A percentile compares a stretch with the other conserved stretches of the same genome.
These are phyloP conservation scores for Trapa bicornis DNA, from an alignment of 345 rosid species.

Conservation along the genomic window DNA sequence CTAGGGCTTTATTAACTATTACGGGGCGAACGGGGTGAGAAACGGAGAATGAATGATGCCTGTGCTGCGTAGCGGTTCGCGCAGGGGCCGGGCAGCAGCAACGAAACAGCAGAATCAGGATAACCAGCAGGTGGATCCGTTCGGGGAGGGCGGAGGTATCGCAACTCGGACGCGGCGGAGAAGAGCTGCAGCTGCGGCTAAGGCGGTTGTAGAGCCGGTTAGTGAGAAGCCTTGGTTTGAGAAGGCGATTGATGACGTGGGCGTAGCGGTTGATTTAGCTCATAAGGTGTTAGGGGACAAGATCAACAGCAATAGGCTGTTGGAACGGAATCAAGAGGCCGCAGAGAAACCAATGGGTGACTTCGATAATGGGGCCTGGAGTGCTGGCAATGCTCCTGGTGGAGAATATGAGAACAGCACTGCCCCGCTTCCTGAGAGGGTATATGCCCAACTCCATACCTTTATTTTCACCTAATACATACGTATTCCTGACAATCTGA, in stretches of 20 bases:
- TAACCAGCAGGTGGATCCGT: neutral
- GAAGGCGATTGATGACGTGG: slow-evolving; percentile 1
- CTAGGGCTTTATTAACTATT: neutral
- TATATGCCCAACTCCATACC: neutral
- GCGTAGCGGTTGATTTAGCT: slow-evolving; percentile 23
- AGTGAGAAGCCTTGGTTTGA: neutral
- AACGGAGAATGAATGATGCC: slow-evolving; percentile 32
- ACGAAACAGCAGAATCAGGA: neutral
- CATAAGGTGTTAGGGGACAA: neutral
- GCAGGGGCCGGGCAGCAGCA: slow-evolving; percentile 17
- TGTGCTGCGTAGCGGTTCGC: slow-evolving; percentile 24
- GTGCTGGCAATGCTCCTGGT: slow-evolving; percentile 13
- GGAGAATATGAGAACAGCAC: slow-evolving; percentile 25
- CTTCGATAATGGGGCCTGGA: slow-evolving; percentile 13
- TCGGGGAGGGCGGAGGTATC: slow-evolving; percentile 18
- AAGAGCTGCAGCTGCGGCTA: slow-evolving; percentile 25
- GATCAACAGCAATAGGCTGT: neutral
- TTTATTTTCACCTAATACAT: neutral
- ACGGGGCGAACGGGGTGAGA: neutral
- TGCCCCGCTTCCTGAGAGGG: slow-evolving; percentile 25
- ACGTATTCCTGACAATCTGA: neutral
- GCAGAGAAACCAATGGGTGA: slow-evolving; percentile 19
- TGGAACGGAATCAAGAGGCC: slow-evolving; percentile 8
- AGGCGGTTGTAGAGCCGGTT: neutral
- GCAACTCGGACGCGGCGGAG: slow-evolving; percentile 30